Percentiles rank a stretch among this genome's conserved stretches.
Evolutionary conservation across 2,329 filamentous ascomycete species (phyloP).

Genomic region (Colletotrichum horii): DNA sequence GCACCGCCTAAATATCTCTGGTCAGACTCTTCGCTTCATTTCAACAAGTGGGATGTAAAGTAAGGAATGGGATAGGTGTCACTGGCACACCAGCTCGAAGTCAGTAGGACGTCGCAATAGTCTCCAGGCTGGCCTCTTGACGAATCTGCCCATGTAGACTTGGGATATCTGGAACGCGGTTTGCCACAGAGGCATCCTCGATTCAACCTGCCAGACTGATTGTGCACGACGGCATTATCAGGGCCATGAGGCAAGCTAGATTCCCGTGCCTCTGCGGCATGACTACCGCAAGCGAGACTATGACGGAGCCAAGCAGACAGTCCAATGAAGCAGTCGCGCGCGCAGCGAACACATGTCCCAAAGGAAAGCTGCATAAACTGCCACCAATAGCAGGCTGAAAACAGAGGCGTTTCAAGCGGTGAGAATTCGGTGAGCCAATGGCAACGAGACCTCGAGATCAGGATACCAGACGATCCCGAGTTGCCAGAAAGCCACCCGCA

Average conservation of each 20-base stretch:
- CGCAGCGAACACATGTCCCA: neutral
- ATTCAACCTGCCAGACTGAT: neutral
- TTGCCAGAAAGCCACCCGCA: constrained; percentile 3
- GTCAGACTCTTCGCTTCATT: constrained; percentile 20
- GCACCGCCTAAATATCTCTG: constrained; percentile 26
- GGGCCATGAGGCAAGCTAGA: neutral
- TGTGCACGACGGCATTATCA: neutral
- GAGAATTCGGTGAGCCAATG: constrained; percentile 6
- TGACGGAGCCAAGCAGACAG: neutral
- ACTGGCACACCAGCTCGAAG: constrained; percentile 13
- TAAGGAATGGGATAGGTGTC: neutral
- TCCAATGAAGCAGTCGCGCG: neutral
- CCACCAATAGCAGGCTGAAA: neutral
- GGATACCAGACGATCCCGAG: neutral
- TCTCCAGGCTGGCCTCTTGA: constrained; percentile 3
- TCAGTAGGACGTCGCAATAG: constrained; percentile 18
- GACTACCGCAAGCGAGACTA: neutral
- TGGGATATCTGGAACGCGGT: neutral
- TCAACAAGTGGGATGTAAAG: neutral
- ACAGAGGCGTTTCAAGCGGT: neutral
- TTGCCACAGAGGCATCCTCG: neutral
- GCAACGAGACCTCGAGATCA: neutral
- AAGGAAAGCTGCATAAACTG: neutral
- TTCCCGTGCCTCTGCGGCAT: neutral
- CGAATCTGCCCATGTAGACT: neutral